Evolutionary conservation across 2,329 filamentous ascomycete genomes (phyloP).

Genomic region (Rhexocercosporidium sp.): DNA sequence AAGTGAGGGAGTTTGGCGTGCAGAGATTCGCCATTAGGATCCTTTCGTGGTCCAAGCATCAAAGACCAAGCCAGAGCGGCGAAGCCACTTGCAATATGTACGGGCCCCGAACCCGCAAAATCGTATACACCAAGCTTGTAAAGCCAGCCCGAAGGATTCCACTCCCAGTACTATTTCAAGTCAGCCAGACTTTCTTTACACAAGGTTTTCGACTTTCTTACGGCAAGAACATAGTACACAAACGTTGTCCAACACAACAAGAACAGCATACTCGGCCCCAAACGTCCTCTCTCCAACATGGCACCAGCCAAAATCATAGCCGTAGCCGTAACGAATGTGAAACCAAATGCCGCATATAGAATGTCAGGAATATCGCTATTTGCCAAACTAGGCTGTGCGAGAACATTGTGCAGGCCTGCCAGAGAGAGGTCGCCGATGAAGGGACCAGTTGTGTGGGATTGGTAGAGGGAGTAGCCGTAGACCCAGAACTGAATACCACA

Average conservation of each 20-base stretch:
- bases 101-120: constrained; percentile 15
- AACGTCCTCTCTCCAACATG: constrained; percentile 6
- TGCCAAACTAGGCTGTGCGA: constrained; percentile 15
- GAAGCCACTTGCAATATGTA: constrained; percentile 16
- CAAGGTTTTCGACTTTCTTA: neutral
- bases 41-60: constrained; percentile 10
- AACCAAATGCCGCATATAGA: constrained; percentile 12
- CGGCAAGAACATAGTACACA: constrained; percentile 11
- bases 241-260: constrained; percentile 3
- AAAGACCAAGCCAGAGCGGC: constrained; percentile 10
- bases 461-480: constrained; percentile 14
- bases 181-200: neutral
- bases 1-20: constrained; percentile 10
- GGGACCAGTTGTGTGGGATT: constrained; percentile 11
- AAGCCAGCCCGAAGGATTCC: constrained; percentile 17
- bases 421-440: constrained; percentile 18
- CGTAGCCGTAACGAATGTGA: constrained; percentile 17
- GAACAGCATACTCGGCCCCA: neutral
- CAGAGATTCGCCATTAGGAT: constrained; percentile 10
- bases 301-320: constrained; percentile 12
- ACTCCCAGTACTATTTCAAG: constrained; percentile 13
- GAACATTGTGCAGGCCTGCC: constrained; percentile 10
- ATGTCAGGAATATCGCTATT: constrained; percentile 18
- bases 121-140: constrained; percentile 17
- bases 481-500: constrained; percentile 16